phyloP scores from a whole-genome alignment of 2,329 filamentous ascomycete species.

The Rutstroemia sydowiana region DNA sequence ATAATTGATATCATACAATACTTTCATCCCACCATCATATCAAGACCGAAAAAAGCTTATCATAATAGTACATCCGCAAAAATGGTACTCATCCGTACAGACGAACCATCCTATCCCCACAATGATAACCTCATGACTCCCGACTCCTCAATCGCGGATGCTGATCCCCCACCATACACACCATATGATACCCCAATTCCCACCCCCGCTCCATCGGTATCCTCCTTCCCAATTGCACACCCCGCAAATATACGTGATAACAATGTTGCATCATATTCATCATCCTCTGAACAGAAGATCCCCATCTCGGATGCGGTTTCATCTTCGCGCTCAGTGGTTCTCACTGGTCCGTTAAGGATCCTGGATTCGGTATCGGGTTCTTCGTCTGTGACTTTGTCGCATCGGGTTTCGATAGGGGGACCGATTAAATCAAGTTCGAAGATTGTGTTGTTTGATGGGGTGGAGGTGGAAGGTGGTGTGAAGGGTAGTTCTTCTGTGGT shows the following conservation, averaged over 20 bases:
- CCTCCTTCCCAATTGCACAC: not conserved
- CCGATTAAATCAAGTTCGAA: constrained; percentile 9
- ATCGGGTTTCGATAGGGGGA: constrained; percentile 7
- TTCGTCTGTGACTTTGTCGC: constrained; percentile 7
- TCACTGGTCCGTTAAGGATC: constrained; percentile 17
- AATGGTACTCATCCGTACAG: constrained; percentile 15
- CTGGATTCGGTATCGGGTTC: constrained; percentile 14
- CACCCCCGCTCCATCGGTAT: not conserved
- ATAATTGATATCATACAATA: not conserved
- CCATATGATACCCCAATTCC: constrained; percentile 2
- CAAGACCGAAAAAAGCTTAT: not conserved
- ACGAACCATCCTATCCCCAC: not conserved
- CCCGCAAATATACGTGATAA: not conserved
- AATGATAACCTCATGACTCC: not conserved
- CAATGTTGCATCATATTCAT: not conserved
- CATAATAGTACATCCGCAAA: not conserved
- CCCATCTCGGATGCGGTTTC: constrained; percentile 16
- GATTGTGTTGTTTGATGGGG: constrained; percentile 14
- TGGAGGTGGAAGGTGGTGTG: constrained; percentile 18
- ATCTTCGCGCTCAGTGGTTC: constrained; percentile 9
- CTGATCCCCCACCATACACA: not conserved
- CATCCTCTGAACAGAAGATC: not conserved
- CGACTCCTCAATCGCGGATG: constrained; percentile 3
- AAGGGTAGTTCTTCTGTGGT: constrained; percentile 5
- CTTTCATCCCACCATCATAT: not conserved